Percentiles rank a stretch among this genome's conserved stretches.
These are phyloP conservation scores for Fusarium sp. DNA, from an alignment of 2,329 filamentous ascomycete species.

Conservation along the genomic window DNA sequence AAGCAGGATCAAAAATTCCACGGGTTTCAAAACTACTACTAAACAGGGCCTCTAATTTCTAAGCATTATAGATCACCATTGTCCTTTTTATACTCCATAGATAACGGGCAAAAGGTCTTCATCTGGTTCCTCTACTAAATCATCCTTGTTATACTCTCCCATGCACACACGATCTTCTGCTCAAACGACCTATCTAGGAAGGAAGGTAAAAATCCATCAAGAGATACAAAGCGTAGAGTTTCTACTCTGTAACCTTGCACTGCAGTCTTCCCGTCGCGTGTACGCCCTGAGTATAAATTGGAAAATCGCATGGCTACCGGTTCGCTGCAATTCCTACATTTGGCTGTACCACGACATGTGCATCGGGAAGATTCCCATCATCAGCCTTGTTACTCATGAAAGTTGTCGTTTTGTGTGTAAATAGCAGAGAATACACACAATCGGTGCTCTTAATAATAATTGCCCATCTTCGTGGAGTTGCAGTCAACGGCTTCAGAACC, in stretches of 20 bases:
- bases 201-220: slow-evolving; percentile 26
- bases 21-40: slow-evolving; percentile 13
- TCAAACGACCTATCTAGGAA: slow-evolving; percentile 40
- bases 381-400: slow-evolving; percentile 31
- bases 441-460: background rate
- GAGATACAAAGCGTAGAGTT: background rate
- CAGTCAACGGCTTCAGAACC: slow-evolving; percentile 2
- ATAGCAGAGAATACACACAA: background rate
- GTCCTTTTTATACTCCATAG: background rate
- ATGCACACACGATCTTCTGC: slow-evolving; percentile 22
- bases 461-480: slow-evolving; percentile 1
- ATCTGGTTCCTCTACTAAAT: slow-evolving; percentile 6
- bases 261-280: slow-evolving; percentile 30
- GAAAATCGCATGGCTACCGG: slow-evolving; percentile 26
- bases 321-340: slow-evolving; percentile 47
- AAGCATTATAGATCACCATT: background rate
- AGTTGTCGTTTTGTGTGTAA: background rate
- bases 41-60: background rate
- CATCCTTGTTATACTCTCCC: slow-evolving; percentile 18
- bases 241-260: slow-evolving; percentile 33
- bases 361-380: slow-evolving; percentile 15
- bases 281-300: slow-evolving; percentile 18
- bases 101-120: slow-evolving; percentile 9
- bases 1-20: slow-evolving; percentile 14
- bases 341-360: slow-evolving; percentile 31